phyloP scores from a whole-genome alignment of 495 filamentous ascomycete species.

The Penicillium argentinense region DNA sequence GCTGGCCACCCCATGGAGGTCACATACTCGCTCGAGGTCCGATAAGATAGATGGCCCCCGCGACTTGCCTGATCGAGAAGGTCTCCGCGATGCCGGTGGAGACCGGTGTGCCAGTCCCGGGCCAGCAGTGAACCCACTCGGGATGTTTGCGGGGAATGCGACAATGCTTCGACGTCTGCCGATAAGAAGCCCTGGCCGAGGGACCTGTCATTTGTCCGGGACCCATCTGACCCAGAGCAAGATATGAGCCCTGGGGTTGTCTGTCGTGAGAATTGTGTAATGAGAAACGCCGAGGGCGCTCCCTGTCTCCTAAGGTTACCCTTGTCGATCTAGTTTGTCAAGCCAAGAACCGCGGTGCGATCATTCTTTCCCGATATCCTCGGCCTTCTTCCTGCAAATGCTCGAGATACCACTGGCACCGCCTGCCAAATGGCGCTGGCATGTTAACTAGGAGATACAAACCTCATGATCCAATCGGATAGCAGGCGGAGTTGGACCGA shows the following conservation, averaged over 20 bases:
- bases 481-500: neutral
- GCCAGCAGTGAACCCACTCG: conserved; percentile 4
- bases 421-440: too few relatives aligned
- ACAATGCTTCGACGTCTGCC: conserved; percentile 4
- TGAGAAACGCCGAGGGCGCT: neutral
- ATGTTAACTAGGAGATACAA: too few relatives aligned
- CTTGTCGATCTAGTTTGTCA: conserved; percentile 7
- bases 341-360: neutral
- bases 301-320: conserved; percentile 10
- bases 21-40: conserved; percentile 1
- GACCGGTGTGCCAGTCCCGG: conserved; percentile 27
- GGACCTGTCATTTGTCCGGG: conserved; percentile 7
- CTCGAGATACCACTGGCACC: too few relatives aligned
- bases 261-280: conserved; percentile 16
- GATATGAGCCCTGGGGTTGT: conserved; percentile 5
- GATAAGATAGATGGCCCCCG: conserved; percentile 26
- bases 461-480: conserved; percentile 9
- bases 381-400: too few relatives aligned
- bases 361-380: neutral
- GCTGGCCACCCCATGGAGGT: conserved; percentile 12
- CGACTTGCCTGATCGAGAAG: conserved; percentile 28
- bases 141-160: conserved; percentile 12
- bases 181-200: conserved; percentile 13
- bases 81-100: conserved; percentile 29
- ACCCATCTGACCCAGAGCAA: neutral